phyloP scores from a whole-genome alignment of 306 rosid genomes.

The Sphenostylis stenocarpa region DNA sequence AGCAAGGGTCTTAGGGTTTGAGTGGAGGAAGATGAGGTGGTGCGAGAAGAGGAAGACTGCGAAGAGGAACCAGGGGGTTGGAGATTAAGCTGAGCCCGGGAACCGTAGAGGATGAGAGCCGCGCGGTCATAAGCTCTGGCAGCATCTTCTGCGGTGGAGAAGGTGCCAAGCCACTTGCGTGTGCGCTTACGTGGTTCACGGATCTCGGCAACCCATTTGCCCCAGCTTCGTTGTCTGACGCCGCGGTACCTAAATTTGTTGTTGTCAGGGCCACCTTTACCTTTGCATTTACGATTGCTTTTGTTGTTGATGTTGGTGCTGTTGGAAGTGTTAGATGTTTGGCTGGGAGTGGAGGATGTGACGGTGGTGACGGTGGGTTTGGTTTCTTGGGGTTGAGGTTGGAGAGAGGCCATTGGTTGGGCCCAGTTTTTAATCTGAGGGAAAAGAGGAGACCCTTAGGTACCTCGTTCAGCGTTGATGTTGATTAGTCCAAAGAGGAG shows the following conservation, averaged over 20 bases:
- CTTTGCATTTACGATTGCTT: constrained; percentile 45
- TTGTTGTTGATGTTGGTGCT: not conserved
- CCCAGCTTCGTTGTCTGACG: constrained; percentile 95
- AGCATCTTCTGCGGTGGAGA: constrained; percentile 93
- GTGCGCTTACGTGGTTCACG: constrained; percentile 91
- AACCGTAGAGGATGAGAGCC: constrained; percentile 80
- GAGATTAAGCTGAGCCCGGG: constrained; percentile 83
- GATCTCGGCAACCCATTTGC: constrained; percentile 99
- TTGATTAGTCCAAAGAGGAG: constrained; percentile 43
- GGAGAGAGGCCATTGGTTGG: constrained; percentile 54
- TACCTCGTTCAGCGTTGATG: constrained; percentile 76
- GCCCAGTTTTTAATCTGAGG: constrained; percentile 24
- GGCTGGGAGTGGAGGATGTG: constrained; percentile 24
- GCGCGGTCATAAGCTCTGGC: constrained; percentile 97
- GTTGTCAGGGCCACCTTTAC: constrained; percentile 97
- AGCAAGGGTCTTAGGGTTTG: constrained; percentile 74
- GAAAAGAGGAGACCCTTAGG: constrained; percentile 38
- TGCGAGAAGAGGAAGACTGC: constrained; percentile 37
- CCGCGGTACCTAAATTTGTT: constrained; percentile 90
- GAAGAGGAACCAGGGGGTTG: constrained; percentile 55
- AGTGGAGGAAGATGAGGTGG: constrained; percentile 51
- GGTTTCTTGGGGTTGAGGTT: constrained; percentile 32
- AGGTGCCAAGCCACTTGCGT: constrained; percentile 94
- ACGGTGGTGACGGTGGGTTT: constrained; percentile 36
- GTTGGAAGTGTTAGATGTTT: constrained; percentile 14